Evolutionary conservation across 2,329 filamentous ascomycete genomes (phyloP).

Genomic region (Sporothrix brunneoviolacea): DNA sequence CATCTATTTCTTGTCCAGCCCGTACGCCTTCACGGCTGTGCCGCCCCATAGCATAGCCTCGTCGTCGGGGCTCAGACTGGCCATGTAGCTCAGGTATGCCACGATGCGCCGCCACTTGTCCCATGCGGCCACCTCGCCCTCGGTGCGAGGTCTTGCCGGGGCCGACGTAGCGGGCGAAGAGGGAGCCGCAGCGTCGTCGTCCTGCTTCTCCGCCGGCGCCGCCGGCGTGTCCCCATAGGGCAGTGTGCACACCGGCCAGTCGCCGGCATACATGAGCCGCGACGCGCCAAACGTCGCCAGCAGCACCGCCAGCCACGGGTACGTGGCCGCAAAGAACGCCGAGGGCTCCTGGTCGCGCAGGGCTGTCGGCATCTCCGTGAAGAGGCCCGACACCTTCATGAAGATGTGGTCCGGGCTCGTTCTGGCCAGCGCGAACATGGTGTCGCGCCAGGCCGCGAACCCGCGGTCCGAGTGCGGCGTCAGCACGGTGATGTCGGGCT

Average conservation of each 20-base stretch:
- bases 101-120: constrained; percentile 67
- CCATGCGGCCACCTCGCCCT: constrained; percentile 56
- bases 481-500: constrained; percentile 66
- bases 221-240: constrained; percentile 31
- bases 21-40: constrained; percentile 67
- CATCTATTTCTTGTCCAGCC: constrained; percentile 31
- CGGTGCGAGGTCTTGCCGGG: constrained; percentile 16
- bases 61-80: constrained; percentile 52
- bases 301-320: constrained; percentile 66
- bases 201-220: neutral
- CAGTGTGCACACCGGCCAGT: constrained; percentile 88
- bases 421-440: constrained; percentile 61
- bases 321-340: constrained; percentile 56
- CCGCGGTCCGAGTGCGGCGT: constrained; percentile 48
- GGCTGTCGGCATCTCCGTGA: constrained; percentile 65
- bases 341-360: constrained; percentile 43
- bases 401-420: constrained; percentile 53
- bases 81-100: constrained; percentile 58
- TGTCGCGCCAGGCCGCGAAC: constrained; percentile 62
- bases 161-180: neutral
- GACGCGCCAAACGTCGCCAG: constrained; percentile 64
- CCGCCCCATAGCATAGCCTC: constrained; percentile 63
- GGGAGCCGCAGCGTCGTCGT: too few species aligned
- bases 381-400: constrained; percentile 86
- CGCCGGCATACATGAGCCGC: constrained; percentile 82